A percentile compares a stretch with the other conserved stretches of the same genome.
phyloP scores from a whole-genome alignment of 2,329 filamentous ascomycete species.

The Ceratocystis eucalypticola region DNA sequence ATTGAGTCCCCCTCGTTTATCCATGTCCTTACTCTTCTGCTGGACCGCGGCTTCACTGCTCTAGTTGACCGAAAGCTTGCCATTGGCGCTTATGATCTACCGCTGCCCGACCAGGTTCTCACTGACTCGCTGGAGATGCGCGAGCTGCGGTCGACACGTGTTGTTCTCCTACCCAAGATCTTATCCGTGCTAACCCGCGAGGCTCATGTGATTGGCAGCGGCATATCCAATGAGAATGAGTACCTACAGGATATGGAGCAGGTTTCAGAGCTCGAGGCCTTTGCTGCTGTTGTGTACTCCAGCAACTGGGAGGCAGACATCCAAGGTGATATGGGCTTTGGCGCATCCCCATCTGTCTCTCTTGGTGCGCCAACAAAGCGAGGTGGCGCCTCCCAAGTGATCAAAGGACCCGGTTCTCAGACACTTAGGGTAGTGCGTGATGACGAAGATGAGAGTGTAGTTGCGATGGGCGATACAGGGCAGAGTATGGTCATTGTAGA shows the following conservation, averaged over 20 bases:
- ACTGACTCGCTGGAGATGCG: constrained; percentile 16
- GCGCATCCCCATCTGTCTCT: constrained; percentile 20
- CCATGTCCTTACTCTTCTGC: constrained; percentile 70
- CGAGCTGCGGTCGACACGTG: constrained; percentile 44
- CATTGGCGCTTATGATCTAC: constrained; percentile 57
- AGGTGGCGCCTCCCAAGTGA: neutral
- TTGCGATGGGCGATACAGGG: constrained; percentile 35
- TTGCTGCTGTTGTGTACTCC: constrained; percentile 75
- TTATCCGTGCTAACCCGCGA: constrained; percentile 82
- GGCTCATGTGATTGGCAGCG: constrained; percentile 76
- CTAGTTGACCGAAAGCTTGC: constrained; percentile 74
- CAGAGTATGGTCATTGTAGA: constrained; percentile 24
- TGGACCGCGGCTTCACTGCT: constrained; percentile 75
- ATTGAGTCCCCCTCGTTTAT: constrained; percentile 87
- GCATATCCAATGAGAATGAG: constrained; percentile 57
- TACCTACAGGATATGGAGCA: constrained; percentile 63
- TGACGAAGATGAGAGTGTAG: constrained; percentile 36
- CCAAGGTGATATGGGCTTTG: constrained; percentile 29
- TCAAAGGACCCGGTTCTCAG: neutral
- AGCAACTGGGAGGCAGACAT: constrained; percentile 67
- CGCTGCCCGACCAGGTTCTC: constrained; percentile 15
- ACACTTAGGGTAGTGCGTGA: constrained; percentile 13
- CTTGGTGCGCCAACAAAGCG: constrained; percentile 8
- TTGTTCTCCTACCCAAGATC: constrained; percentile 64
- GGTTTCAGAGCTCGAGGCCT: constrained; percentile 64